Evolutionary conservation across 805 yeast species (phyloP).

Genomic region (Hanseniaspora guilliermondii): DNA sequence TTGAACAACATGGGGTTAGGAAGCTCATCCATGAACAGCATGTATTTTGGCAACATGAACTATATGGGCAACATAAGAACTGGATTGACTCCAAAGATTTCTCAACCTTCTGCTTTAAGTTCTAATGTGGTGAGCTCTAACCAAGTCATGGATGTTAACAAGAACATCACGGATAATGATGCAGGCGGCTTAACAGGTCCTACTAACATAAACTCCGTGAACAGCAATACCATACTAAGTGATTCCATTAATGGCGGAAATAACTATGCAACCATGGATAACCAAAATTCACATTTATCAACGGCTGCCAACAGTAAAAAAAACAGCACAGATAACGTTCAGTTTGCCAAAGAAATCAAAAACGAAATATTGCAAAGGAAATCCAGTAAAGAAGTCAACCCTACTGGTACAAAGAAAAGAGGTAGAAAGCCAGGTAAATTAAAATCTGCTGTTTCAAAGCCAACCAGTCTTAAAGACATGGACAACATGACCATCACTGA

Average conservation of each 20-base stretch:
- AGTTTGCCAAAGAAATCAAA: constrained; percentile 4
- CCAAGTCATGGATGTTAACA: constrained; percentile 19
- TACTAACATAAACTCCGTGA: not conserved
- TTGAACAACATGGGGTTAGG: constrained; percentile 13
- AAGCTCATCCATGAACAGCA: not conserved
- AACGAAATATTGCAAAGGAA: not conserved
- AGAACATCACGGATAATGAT: constrained; percentile 12
- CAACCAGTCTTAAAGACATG: not conserved
- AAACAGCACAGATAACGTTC: not conserved
- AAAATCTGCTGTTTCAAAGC: not conserved
- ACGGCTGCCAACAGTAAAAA: not conserved
- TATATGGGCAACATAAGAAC: constrained; percentile 60
- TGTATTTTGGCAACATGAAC: constrained; percentile 46
- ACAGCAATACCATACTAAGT: constrained; percentile 3
- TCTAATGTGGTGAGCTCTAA: not conserved
- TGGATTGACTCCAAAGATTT: constrained; percentile 53
- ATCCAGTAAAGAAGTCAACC: not conserved
- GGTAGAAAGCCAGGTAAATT: constrained; percentile 11
- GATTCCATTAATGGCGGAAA: not conserved
- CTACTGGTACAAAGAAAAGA: constrained; percentile 2
- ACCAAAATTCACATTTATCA: not conserved
- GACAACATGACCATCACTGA: constrained; percentile 13
- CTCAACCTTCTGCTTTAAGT: constrained; percentile 18
- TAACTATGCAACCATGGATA: not conserved
- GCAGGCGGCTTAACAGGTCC: not conserved